Conservation (phyloP, 805 yeast genomes). For the Starmerella roubikii region DNA sequence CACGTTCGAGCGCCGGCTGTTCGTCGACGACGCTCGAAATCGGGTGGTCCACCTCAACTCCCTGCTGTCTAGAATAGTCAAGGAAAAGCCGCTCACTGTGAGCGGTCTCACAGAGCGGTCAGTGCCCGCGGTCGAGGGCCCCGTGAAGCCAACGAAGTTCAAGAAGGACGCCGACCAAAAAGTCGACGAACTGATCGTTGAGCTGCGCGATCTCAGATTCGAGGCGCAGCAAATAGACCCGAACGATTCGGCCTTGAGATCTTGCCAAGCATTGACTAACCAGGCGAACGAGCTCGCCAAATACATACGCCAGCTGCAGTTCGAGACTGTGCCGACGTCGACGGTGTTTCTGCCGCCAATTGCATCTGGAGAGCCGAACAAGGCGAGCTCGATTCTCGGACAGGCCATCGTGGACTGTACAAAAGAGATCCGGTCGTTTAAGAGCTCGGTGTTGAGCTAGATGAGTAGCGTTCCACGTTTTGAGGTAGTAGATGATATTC, state of each 20-base stretch:
- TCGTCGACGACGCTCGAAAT: constrained; percentile 22
- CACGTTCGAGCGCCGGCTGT: constrained; percentile 23
- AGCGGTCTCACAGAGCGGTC: constrained; percentile 18
- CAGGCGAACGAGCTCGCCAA: constrained; percentile 12
- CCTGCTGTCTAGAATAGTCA: constrained; percentile 14
- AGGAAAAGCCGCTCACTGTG: constrained; percentile 7
- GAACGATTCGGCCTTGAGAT: constrained; percentile 1
- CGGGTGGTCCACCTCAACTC: constrained; percentile 20
- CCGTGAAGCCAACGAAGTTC: neutral
- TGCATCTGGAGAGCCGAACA: neutral
- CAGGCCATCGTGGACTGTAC: constrained; percentile 6
- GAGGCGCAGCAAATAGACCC: constrained; percentile 1
- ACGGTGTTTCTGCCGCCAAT: neutral
- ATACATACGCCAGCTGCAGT: constrained; percentile 8
- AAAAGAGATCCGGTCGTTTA: constrained; percentile 13
- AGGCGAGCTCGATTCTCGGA: neutral
- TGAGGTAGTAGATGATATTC: no score
- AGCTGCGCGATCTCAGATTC: constrained; percentile 4
- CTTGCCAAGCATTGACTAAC: constrained; percentile 1
- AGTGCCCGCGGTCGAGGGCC: constrained; percentile 5
- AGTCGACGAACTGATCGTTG: neutral
- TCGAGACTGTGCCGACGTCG: constrained; percentile 7
- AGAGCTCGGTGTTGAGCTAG: constrained; percentile 9
- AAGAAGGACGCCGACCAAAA: neutral
- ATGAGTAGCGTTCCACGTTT: no score